phyloP scores from a whole-genome alignment of 805 yeast genomes.

The Brettanomyces bruxellensis region DNA sequence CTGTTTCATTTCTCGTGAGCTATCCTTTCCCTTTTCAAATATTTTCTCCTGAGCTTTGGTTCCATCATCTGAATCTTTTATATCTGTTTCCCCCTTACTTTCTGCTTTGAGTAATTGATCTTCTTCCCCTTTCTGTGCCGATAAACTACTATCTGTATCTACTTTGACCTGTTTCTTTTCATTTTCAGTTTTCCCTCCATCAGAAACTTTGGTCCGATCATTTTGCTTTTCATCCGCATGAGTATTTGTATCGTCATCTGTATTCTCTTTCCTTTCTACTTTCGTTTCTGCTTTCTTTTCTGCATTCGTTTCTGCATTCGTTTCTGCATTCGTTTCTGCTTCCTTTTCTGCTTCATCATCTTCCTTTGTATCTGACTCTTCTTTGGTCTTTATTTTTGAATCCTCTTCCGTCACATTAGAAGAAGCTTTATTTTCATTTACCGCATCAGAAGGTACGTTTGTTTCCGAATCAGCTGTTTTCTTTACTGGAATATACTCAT shows the following conservation, averaged over 20 bases:
- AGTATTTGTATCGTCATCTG: background rate
- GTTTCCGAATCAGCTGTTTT: background rate
- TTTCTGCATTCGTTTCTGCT: background rate
- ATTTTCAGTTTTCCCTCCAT: background rate
- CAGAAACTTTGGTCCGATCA: background rate
- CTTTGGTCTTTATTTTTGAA: background rate
- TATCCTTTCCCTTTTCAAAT: too few species aligned
- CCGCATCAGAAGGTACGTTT: background rate
- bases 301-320: background rate
- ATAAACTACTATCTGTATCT: too few species aligned
- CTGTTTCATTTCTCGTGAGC: too few species aligned
- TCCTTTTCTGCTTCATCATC: background rate
- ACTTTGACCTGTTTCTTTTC: too few species aligned
- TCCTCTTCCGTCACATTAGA: background rate
- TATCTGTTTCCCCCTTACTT: too few species aligned
- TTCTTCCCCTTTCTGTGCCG: too few species aligned
- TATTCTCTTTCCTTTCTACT: background rate
- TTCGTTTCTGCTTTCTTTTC: background rate
- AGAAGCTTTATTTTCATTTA: background rate
- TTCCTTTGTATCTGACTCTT: too few species aligned
- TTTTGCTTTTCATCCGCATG: background rate
- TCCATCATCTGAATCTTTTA: too few species aligned
- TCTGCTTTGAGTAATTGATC: too few species aligned
- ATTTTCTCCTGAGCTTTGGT: too few species aligned
- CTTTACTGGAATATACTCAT: constrained; percentile 31